Evolutionary conservation across 1,284 basidiomycete genomes (phyloP), one percentile per base, ranked within the genome.

Genomic region (Cystobasidium sp.): DNA sequence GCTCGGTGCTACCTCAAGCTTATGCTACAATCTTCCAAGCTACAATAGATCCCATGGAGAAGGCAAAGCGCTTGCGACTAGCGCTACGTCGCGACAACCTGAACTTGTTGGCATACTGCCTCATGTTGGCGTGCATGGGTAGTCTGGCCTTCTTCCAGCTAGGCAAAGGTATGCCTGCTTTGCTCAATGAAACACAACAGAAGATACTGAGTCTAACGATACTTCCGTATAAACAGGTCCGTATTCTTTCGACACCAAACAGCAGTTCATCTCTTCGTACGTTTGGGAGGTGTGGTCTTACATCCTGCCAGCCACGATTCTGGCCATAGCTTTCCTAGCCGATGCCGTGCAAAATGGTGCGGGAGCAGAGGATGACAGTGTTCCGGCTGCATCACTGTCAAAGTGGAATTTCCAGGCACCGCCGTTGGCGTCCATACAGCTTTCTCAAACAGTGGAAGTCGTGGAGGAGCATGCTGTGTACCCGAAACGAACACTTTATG

Each of bases 401-500:
- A 14, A 8, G 22, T 41, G 41, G 14, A 18, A 24, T 8, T 62
- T 62, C 16, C 59, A 44, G 22, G 41, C 31, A 7, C 59, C 63
- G 20, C 46, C 43, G 0, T n/a, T 66, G 63, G 47, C 63, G 14
- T 44, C 63, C 8, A 66, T 66, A 22, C 44, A 53, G 63, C 47
- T 66, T 10, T 53, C 44, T 8, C 63, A 66, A 18, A 49, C 44
- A 9, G 63, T 66, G 31, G 39, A 66, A 39, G 31, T 66, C 1
- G 63, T 53, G 6, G 63, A 66, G 31, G 63, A 66, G 22, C 44
- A 51, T 41, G n/a, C 16, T 20, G 8, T 31, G 1, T n/a, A 66
- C 5, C 22, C 22, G 22, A 53, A 66, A 37, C 52, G 37, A 41
- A 31, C 55, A 12, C 9, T 58, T 22, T 58, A 58, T n/a, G 55